Evolutionary conservation across 345 rosid species (phyloP).

Genomic region (Lumnitzera racemosa): DNA sequence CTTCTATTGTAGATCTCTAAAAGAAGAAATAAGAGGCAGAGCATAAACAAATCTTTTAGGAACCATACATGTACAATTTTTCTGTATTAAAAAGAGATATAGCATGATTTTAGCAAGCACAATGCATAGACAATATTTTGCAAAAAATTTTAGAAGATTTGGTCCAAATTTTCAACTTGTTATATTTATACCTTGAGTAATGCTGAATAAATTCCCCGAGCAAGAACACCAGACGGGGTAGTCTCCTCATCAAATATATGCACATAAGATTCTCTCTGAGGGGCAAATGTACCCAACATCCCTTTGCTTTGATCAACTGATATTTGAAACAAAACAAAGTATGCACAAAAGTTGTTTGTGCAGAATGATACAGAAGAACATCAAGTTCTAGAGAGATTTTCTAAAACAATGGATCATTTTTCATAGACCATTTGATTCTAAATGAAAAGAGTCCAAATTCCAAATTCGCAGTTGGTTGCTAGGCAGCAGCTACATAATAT

Average conservation of each 20-base stretch:
- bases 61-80: background rate
- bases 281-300: slow-evolving; percentile 62
- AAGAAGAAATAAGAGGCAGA: background rate
- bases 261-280: slow-evolving; percentile 38
- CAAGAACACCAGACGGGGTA: slow-evolving; percentile 45
- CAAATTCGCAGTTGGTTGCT: too few species aligned
- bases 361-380: background rate
- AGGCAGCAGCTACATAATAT: too few species aligned
- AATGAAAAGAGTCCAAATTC: too few species aligned
- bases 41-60: background rate
- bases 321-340: background rate
- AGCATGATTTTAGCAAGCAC: background rate
- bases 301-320: slow-evolving; percentile 49
- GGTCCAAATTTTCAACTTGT: background rate
- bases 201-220: slow-evolving; percentile 47
- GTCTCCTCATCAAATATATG: slow-evolving; percentile 45
- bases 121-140: background rate
- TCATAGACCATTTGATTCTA: too few species aligned
- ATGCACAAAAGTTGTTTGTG: background rate
- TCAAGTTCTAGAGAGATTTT: background rate
- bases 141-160: background rate
- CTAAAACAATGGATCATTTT: background rate
- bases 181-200: slow-evolving; percentile 27
- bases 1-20: background rate
- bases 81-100: background rate